Evolutionary conservation across 1,139 yeast species (phyloP).

Genomic region (Pichiaceae sp.): DNA sequence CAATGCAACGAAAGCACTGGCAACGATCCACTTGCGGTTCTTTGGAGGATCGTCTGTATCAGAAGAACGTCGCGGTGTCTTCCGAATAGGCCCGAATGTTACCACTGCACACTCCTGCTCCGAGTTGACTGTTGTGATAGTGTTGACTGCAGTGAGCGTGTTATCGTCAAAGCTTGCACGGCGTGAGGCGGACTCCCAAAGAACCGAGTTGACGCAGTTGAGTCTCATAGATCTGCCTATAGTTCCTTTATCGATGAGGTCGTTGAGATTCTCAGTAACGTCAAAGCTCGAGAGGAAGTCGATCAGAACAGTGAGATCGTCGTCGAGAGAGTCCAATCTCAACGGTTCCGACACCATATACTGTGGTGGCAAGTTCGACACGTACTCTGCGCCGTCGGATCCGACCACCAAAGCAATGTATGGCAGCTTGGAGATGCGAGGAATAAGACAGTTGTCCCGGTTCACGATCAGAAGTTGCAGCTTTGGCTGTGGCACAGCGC

Average conservation of each 20-base stretch:
- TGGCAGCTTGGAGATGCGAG: constrained; percentile 20
- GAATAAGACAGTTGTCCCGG: constrained; percentile 20
- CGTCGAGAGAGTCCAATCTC: constrained; percentile 53
- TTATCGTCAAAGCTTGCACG: too few relatives aligned
- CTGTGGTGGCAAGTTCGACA: not conserved
- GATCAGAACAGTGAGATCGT: constrained; percentile 38
- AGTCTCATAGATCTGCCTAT: constrained; percentile 6
- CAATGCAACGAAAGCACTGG: constrained; percentile 18
- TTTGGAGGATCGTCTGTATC: too few relatives aligned
- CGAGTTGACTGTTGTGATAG: too few relatives aligned
- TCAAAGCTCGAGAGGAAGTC: constrained; percentile 21
- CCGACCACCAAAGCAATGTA: constrained; percentile 20
- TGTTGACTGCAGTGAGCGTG: too few relatives aligned
- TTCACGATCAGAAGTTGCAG: constrained; percentile 19
- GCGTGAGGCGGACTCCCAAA: too few relatives aligned
- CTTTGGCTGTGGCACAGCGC: constrained; percentile 12
- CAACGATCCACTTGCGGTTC: too few relatives aligned
- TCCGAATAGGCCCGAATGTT: too few relatives aligned
- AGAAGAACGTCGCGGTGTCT: too few relatives aligned
- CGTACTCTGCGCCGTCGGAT: not conserved
- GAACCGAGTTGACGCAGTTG: constrained; percentile 15
- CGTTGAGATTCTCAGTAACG: constrained; percentile 5
- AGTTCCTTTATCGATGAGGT: constrained; percentile 3
- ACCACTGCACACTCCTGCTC: too few relatives aligned
- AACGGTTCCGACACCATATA: constrained; percentile 28